A percentile compares a stretch with the other conserved stretches of the same genome.
These are phyloP conservation scores for Neophaeococcomyces aloes DNA, from an alignment of 2,329 filamentous ascomycete species.

Conservation along the genomic window DNA sequence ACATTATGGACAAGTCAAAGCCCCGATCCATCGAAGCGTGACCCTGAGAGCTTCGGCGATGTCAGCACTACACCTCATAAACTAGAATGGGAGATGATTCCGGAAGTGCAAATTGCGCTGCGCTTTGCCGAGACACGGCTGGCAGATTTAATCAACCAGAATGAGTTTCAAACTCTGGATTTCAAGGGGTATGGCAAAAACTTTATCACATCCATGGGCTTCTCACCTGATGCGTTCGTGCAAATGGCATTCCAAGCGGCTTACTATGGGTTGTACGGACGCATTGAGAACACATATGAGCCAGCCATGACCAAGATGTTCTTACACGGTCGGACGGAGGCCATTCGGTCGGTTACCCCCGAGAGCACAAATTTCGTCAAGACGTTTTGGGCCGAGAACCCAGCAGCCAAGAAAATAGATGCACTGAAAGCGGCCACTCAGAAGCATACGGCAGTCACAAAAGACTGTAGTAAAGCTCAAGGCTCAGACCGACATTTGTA, in stretches of 20 bases:
- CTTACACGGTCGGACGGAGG: conserved; percentile 88
- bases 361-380: conserved; percentile 73
- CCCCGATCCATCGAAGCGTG: conserved; percentile 84
- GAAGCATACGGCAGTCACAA: conserved; percentile 69
- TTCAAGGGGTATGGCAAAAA: conserved; percentile 88
- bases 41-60: conserved; percentile 82
- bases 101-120: conserved; percentile 79
- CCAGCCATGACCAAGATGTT: conserved; percentile 96
- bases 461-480: conserved; percentile 76
- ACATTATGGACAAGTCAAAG: conserved; percentile 84
- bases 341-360: conserved; percentile 72
- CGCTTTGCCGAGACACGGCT: conserved; percentile 92
- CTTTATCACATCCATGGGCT: conserved; percentile 93
- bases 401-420: conserved; percentile 71
- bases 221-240: conserved; percentile 93
- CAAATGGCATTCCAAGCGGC: conserved; percentile 99
- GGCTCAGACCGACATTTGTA: conserved; percentile 91
- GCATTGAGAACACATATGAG: conserved; percentile 91
- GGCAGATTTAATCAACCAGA: conserved; percentile 89
- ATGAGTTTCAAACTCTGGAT: conserved; percentile 87
- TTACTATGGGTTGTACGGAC: conserved; percentile 92
- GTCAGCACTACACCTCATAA: conserved; percentile 92
- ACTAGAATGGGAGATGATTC: conserved; percentile 93
- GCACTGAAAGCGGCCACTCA: conserved; percentile 73
- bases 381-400: conserved; percentile 89